A percentile compares a stretch with the other conserved stretches of the same genome.
These are phyloP conservation scores for Colletotrichum lupini DNA, from an alignment of 2,329 filamentous ascomycete genomes.

Conservation along the genomic window DNA sequence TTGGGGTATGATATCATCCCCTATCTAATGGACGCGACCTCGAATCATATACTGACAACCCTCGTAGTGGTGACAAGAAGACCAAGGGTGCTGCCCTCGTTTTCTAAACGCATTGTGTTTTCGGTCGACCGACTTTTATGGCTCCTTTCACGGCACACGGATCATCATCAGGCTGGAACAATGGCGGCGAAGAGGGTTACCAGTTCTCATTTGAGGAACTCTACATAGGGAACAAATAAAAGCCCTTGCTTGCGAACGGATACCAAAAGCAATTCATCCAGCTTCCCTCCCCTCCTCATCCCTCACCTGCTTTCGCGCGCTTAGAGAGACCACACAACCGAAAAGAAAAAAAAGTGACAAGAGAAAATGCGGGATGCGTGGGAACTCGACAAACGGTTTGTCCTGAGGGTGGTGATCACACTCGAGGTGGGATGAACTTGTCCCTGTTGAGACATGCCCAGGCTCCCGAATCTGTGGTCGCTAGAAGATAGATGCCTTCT, in stretches of 20 bases:
- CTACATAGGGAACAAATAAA: slow-evolving; percentile 58
- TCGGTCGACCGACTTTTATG: slow-evolving; percentile 38
- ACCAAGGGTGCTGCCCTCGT: slow-evolving; percentile 99
- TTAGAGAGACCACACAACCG: slow-evolving; percentile 10
- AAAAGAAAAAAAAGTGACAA: slow-evolving; percentile 25
- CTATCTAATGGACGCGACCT: slow-evolving; percentile 2
- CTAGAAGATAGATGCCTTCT: slow-evolving; percentile 27
- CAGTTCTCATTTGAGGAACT: slow-evolving; percentile 56
- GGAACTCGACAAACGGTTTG: slow-evolving; percentile 14
- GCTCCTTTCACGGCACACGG: slow-evolving; percentile 40
- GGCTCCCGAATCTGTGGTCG: slow-evolving; percentile 10
- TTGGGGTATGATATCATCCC: slow-evolving; percentile 76
- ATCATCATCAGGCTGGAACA: slow-evolving; percentile 49
- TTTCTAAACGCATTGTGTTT: slow-evolving; percentile 80
- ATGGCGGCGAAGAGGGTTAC: slow-evolving; percentile 61
- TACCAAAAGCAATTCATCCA: slow-evolving; percentile 30
- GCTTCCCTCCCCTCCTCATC: slow-evolving; percentile 2
- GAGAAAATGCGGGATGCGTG: slow-evolving; percentile 2
- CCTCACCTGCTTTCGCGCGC: slow-evolving; percentile 15
- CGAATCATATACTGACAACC: slow-evolving; percentile 5
- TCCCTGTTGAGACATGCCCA: slow-evolving; percentile 1
- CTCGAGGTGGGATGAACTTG: slow-evolving; percentile 30
- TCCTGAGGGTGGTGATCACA: slow-evolving; percentile 26
- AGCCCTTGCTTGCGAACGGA: slow-evolving; percentile 37
- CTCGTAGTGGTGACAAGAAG: slow-evolving; percentile 98